Conservation (phyloP, 140 eudicot genomes). For the Stevia rebaudiana region DNA sequence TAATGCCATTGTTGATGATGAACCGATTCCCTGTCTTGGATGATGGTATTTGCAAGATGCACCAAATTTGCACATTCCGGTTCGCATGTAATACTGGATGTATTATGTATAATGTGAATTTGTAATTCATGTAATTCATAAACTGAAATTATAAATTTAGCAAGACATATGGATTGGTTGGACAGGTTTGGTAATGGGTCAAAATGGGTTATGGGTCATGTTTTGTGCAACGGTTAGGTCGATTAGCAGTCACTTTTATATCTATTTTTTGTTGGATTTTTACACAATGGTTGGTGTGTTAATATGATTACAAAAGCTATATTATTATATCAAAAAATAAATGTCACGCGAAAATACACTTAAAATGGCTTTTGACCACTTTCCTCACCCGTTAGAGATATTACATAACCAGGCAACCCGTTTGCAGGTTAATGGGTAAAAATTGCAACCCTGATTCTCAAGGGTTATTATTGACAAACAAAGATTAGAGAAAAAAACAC, state of each 20-base stretch:
- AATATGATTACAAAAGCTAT: background rate
- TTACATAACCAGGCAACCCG: background rate
- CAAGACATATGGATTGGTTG: background rate
- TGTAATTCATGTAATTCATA: slow-evolving; percentile 1
- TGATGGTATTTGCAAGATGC: slow-evolving; percentile 90
- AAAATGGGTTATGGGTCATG: background rate
- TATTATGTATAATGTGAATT: slow-evolving; percentile 5
- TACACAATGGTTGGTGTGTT: background rate
- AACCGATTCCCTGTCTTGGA: slow-evolving; percentile 80
- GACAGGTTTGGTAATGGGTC: background rate
- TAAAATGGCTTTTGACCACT: background rate
- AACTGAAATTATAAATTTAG: too few relatives aligned
- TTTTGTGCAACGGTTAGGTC: background rate
- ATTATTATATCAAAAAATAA: background rate
- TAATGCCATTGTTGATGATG: slow-evolving; percentile 41
- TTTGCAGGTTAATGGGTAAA: background rate
- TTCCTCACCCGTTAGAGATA: background rate
- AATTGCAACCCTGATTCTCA: background rate
- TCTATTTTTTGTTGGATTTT: background rate
- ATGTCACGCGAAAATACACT: background rate
- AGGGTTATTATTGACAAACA: background rate
- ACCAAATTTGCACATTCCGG: slow-evolving; percentile 83
- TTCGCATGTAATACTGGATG: slow-evolving; percentile 77
- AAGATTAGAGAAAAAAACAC: background rate
- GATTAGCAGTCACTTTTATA: background rate